Evolutionary conservation across 352 stramenopile genomes (phyloP).

Genomic region (Globisporangium spiculum): DNA sequence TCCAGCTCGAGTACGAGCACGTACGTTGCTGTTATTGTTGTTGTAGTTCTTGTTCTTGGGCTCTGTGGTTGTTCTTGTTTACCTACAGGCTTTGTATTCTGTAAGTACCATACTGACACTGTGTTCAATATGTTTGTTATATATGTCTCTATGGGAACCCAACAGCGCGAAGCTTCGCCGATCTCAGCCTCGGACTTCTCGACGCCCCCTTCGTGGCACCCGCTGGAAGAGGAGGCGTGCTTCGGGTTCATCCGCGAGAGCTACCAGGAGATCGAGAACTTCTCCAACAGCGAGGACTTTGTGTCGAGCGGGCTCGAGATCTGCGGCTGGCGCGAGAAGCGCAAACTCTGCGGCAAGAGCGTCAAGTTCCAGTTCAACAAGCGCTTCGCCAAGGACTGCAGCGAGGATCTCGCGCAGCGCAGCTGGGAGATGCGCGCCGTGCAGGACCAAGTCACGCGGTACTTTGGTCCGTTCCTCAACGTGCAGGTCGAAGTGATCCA

Average conservation of each 20-base stretch:
- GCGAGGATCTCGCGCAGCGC: constrained; percentile 41
- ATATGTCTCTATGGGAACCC: not conserved
- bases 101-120: not conserved
- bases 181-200: constrained; percentile 25
- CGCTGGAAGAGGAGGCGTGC: constrained; percentile 36
- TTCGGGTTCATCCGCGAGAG: constrained; percentile 48
- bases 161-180: constrained; percentile 29
- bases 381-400: constrained; percentile 47
- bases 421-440: constrained; percentile 56
- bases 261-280: constrained; percentile 47
- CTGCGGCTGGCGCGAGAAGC: constrained; percentile 59
- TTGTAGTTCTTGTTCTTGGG: no score
- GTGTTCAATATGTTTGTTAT: not conserved
- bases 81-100: not conserved
- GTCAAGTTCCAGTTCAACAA: constrained; percentile 70
- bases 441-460: constrained; percentile 52
- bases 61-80: not conserved
- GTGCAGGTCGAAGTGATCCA: constrained; percentile 54
- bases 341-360: constrained; percentile 46
- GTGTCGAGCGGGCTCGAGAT: constrained; percentile 50
- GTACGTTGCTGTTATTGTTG: constrained; percentile 23
- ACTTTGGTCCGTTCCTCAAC: constrained; percentile 51
- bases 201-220: constrained; percentile 31
- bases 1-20: constrained; percentile 58
- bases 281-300: constrained; percentile 48